Percentiles rank a stretch among this genome's conserved stretches.
Evolutionary conservation across 441 rosid genomes (phyloP).

Genomic region (Brassica balearica): DNA sequence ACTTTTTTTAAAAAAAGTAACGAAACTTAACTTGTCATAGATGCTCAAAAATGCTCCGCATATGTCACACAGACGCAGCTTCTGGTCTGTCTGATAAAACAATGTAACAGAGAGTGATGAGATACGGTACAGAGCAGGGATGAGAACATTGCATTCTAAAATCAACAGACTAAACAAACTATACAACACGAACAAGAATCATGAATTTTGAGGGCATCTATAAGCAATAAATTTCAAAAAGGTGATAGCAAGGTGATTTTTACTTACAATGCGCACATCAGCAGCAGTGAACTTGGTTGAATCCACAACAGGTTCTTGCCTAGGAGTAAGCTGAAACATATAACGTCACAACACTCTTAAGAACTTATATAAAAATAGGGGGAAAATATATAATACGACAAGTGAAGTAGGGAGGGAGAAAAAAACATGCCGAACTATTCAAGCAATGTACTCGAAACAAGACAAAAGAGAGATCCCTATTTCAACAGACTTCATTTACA

Average conservation of each 20-base stretch:
- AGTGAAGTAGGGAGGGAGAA: constrained; percentile 14
- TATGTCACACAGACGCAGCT: constrained; percentile 99
- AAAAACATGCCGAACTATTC: constrained; percentile 5
- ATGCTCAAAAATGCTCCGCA: constrained; percentile 99
- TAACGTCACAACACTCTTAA: not conserved
- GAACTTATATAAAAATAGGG: not conserved
- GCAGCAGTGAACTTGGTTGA: constrained; percentile 95
- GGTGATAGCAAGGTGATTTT: constrained; percentile 1
- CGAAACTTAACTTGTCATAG: constrained; percentile 83
- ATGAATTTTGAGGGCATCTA: constrained; percentile 11
- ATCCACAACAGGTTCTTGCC: constrained; percentile 84
- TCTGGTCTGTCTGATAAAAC: constrained; percentile 93
- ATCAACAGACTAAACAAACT: constrained; percentile 57
- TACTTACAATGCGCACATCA: constrained; percentile 99
- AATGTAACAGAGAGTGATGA: constrained; percentile 14
- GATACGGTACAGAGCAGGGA: not conserved
- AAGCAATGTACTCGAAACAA: constrained; percentile 16
- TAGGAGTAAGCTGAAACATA: constrained; percentile 73
- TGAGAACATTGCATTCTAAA: constrained; percentile 42
- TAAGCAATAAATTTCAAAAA: not conserved
- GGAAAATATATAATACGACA: not conserved
- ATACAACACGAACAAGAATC: not conserved
- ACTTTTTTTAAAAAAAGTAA: constrained; percentile 30
- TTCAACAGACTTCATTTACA: constrained; percentile 14
- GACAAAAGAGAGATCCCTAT: not conserved